Evolutionary conservation across 1,284 basidiomycete genomes (phyloP).

Genomic region (Rhodotorula sp.): DNA sequence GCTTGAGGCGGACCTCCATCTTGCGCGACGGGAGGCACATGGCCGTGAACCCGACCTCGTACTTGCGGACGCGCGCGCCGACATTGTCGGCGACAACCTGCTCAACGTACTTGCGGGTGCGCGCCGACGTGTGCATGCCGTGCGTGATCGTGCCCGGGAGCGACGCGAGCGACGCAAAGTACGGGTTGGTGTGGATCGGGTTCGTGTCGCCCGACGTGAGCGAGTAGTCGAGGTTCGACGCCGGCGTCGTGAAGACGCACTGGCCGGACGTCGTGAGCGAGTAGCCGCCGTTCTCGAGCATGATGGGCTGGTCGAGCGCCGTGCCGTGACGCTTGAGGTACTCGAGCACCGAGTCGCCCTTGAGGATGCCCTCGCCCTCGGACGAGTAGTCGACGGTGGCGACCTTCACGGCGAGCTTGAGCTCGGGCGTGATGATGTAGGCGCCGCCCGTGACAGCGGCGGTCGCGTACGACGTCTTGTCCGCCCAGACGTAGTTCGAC

Average conservation of each 20-base stretch:
- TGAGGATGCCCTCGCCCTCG: conserved; percentile 64
- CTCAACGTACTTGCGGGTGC: conserved; percentile 89
- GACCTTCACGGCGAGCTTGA: conserved; percentile 65
- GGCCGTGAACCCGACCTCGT: conserved; percentile 89
- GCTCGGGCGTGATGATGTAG: conserved; percentile 52
- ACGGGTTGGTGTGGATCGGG: conserved; percentile 90
- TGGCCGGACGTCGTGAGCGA: conserved; percentile 61
- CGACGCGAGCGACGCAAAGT: conserved; percentile 91
- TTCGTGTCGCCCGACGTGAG: conserved; percentile 95
- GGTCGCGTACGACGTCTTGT: conserved; percentile 79
- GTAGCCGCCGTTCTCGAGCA: conserved; percentile 84
- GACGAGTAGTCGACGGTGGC: conserved; percentile 83
- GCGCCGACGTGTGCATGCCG: conserved; percentile 95
- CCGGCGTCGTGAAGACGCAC: conserved; percentile 57
- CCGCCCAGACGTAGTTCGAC: conserved; percentile 85
- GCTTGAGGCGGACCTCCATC: conserved; percentile 82
- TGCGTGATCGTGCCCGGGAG: conserved; percentile 97
- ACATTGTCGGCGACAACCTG: conserved; percentile 89
- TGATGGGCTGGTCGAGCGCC: conserved; percentile 71
- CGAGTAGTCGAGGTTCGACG: conserved; percentile 92
- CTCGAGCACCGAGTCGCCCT: conserved; percentile 90
- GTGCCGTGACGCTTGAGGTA: conserved; percentile 90
- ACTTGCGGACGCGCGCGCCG: conserved; percentile 86
- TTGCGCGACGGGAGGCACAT: conserved; percentile 96
- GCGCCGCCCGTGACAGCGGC: conserved; percentile 82